Evolutionary conservation across 208 protist genomes (phyloP).

Genomic region (Balamuthia mandrillaris): DNA sequence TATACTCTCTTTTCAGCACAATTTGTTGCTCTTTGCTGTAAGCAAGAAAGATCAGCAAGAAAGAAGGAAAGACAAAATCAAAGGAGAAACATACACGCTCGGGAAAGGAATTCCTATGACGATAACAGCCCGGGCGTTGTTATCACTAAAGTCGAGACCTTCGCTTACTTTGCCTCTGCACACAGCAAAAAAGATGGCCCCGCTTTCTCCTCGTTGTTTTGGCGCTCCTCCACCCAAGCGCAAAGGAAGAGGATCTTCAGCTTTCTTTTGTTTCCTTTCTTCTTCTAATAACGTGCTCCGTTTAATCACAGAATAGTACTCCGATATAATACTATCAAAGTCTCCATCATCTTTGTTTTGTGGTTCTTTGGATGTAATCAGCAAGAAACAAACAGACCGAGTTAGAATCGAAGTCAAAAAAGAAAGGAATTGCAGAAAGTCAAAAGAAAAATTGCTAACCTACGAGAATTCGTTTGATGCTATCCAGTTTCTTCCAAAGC

Average conservation of each 20-base stretch:
- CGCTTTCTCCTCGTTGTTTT: slow-evolving; percentile 42
- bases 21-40: slow-evolving; percentile 24
- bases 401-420: not conserved
- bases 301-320: slow-evolving; percentile 2
- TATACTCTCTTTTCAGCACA: slow-evolving; percentile 36
- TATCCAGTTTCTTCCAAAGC: slow-evolving; percentile 40
- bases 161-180: slow-evolving; percentile 91
- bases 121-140: slow-evolving; percentile 83
- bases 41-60: not conserved
- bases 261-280: not conserved
- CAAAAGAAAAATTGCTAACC: not conserved
- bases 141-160: slow-evolving; percentile 90
- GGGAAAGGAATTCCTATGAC: slow-evolving; percentile 49
- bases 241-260: not conserved
- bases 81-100: slow-evolving; percentile 33
- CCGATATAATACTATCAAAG: slow-evolving; percentile 22
- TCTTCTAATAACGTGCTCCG: too few relatives aligned
- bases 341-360: slow-evolving; percentile 6
- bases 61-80: not conserved
- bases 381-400: not conserved
- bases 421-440: not conserved
- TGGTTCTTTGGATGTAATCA: not conserved
- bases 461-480: slow-evolving; percentile 34
- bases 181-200: slow-evolving; percentile 90
- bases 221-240: not conserved